Conservation (phyloP, 2,329 filamentous ascomycete species). For the Fusarium sp. region DNA sequence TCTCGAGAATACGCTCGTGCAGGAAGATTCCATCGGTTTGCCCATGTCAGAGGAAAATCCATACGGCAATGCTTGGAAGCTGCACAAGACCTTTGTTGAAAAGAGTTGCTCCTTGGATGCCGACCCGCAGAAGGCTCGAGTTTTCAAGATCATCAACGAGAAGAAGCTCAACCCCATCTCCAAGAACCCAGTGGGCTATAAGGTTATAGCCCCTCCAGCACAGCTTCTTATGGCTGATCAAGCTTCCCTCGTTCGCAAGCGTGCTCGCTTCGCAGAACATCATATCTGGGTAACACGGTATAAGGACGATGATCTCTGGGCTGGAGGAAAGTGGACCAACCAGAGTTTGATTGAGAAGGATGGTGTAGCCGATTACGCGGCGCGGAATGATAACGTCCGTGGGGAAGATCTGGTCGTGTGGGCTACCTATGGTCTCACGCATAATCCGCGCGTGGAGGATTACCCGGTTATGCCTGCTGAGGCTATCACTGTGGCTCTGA, state of each 20-base stretch:
- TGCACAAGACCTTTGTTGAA: conserved; percentile 59
- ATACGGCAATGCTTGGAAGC: conserved; percentile 68
- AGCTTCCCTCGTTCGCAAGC: conserved; percentile 51
- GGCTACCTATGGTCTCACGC: conserved; percentile 70
- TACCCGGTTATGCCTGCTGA: conserved; percentile 74
- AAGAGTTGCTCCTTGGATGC: conserved; percentile 62
- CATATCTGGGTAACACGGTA: conserved; percentile 59
- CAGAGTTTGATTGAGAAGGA: conserved; percentile 52
- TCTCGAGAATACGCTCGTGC: conserved; percentile 58
- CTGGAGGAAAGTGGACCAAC: conserved; percentile 53
- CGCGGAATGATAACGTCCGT: conserved; percentile 57
- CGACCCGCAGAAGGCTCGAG: conserved; percentile 62
- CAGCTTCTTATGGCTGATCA: conserved; percentile 58
- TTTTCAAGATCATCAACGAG: conserved; percentile 60
- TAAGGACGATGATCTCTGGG: conserved; percentile 56
- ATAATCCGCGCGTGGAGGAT: conserved; percentile 73
- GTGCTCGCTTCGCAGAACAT: conserved; percentile 55
- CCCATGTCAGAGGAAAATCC: conserved; percentile 64
- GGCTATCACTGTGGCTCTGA: conserved; percentile 56
- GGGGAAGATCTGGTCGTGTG: conserved; percentile 67
- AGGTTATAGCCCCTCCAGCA: conserved; percentile 56
- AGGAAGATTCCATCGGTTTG: conserved; percentile 51
- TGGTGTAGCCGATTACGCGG: conserved; percentile 53
- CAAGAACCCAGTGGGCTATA: conserved; percentile 60
- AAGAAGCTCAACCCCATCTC: conserved; percentile 57